A percentile compares a stretch with the other conserved stretches of the same genome.
These are phyloP conservation scores for Ophiostoma piceae DNA, from an alignment of 2,329 filamentous ascomycete genomes.

Conservation along the genomic window DNA sequence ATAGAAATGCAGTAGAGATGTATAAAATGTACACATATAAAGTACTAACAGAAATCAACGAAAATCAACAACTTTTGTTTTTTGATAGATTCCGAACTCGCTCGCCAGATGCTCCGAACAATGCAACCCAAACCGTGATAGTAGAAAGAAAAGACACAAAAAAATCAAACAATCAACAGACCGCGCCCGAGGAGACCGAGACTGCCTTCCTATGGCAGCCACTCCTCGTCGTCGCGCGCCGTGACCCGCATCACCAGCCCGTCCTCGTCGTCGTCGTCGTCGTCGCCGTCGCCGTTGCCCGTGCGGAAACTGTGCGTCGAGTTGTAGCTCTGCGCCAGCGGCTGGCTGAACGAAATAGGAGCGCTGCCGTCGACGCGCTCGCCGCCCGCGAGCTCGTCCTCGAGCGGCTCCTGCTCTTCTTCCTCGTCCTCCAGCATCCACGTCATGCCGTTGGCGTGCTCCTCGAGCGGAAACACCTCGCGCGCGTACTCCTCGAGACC, in stretches of 20 bases:
- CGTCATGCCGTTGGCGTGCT: conserved; percentile 84
- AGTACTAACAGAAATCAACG: neutral
- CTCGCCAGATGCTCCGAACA: conserved; percentile 14
- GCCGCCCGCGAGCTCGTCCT: conserved; percentile 38
- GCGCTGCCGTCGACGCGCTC: conserved; percentile 26
- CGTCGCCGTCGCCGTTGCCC: conserved; percentile 40
- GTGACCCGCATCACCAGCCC: conserved; percentile 53
- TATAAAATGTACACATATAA: neutral
- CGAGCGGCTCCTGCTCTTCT: conserved; percentile 37
- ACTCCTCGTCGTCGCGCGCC: conserved; percentile 55
- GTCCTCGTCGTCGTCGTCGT: conserved; percentile 48
- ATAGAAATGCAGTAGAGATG: neutral
- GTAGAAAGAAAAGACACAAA: neutral
- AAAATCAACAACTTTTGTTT: conserved; percentile 15
- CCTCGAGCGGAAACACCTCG: conserved; percentile 90
- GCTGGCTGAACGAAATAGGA: neutral
- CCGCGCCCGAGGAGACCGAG: neutral
- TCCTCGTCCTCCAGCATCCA: conserved; percentile 69
- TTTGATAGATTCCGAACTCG: conserved; percentile 15
- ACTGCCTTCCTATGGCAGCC: conserved; percentile 45
- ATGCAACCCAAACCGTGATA: neutral
- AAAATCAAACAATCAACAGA: neutral
- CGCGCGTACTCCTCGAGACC: conserved; percentile 90
- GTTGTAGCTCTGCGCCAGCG: conserved; percentile 1
- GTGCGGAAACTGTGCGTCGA: neutral